A percentile compares a stretch with the other conserved stretches of the same genome.
Evolutionary conservation across 768 basidiomycete species (phyloP).

Genomic region (Pleurotus pulmonarius): DNA sequence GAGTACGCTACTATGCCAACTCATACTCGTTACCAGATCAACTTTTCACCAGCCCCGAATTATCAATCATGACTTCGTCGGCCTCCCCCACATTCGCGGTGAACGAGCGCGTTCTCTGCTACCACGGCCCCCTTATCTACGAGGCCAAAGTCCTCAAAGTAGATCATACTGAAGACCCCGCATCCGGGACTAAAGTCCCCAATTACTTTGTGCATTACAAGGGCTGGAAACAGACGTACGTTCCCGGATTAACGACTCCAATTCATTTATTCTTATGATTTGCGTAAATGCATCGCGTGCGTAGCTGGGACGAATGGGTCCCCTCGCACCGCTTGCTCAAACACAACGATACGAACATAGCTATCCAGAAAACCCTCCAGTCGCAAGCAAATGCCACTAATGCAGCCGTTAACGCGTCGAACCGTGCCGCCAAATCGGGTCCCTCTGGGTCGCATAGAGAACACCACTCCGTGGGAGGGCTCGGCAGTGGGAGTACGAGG

Average conservation of each 20-base stretch:
- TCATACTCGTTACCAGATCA: no score
- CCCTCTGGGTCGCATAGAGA: constrained; percentile 12
- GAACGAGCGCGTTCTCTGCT: constrained; percentile 87
- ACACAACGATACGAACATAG: constrained; percentile 75
- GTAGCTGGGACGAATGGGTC: constrained; percentile 98
- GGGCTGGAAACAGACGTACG: constrained; percentile 97
- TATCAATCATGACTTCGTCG: background rate
- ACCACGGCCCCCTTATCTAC: constrained; percentile 93
- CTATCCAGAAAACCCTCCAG: constrained; percentile 68
- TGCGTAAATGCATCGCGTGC: background rate
- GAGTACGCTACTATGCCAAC: no score
- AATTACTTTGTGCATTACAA: constrained; percentile 98
- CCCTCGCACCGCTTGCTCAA: constrained; percentile 78
- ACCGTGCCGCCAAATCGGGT: constrained; percentile 18
- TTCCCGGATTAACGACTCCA: constrained; percentile 6
- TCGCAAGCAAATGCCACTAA: constrained; percentile 23
- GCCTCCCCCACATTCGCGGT: constrained; percentile 36
- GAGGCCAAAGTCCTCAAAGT: constrained; percentile 86
- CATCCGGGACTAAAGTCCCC: constrained; percentile 40
- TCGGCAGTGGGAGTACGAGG: constrained; percentile 20
- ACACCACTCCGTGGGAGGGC: constrained; percentile 19
- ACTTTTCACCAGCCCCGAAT: background rate
- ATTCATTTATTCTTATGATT: background rate
- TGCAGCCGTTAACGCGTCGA: constrained; percentile 14
- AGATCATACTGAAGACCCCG: constrained; percentile 56